Evolutionary conservation across 495 filamentous ascomycete genomes (phyloP), one percentile per base, ranked within the genome.

Genomic region (Clavariopsis aquatica): DNA sequence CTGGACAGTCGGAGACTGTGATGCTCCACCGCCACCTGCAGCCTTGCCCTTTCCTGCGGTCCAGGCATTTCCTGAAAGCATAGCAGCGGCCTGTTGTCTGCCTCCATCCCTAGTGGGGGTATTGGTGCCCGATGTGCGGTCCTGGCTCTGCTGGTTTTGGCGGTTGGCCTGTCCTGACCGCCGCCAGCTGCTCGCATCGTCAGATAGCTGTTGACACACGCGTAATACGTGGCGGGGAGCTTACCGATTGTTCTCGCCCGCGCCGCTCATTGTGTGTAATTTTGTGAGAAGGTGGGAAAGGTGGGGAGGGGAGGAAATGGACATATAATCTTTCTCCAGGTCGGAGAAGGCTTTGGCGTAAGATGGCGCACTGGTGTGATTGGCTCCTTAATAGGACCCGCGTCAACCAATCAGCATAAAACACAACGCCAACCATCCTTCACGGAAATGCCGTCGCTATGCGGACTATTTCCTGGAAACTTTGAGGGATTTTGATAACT

Each of bases 231-330:
- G 13, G 36, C n/a, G 22, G 20, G 36, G 61, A 57, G 36, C 63
- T 46, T 66, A 68, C 68, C 64, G 20, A 49, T 27, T 27, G 60
- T 67, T 71, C 64, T 71, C 68, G 27, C 68, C 68, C 60, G 63
- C 59, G 68, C 64, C 68, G 60, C 68, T 71, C 68, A 71, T 71
- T 49, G 47, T 49, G 7, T 19, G 15, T 22, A 43, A 2, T 43
- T 2, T 43, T 3, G 38, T 15, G 38, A 43, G 38, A 17, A 43
- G 24, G 10, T 51, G 31, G 45, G 52, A 29, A 27, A 24, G 49
- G 45, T 57, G 49, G 53, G 56, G 56, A 51, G 31, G 15, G 22
- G 59, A 22, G 49, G 66, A 23, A 36, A 59, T 58, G 56, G 49
- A n/a, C 49, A 60, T 55, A 49, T 49, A 49, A n/a, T n/a, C n/a